These are phyloP conservation scores for Pseudocercospora cruenta DNA, from an alignment of 2,329 filamentous ascomycete species.

Conservation along the genomic window DNA sequence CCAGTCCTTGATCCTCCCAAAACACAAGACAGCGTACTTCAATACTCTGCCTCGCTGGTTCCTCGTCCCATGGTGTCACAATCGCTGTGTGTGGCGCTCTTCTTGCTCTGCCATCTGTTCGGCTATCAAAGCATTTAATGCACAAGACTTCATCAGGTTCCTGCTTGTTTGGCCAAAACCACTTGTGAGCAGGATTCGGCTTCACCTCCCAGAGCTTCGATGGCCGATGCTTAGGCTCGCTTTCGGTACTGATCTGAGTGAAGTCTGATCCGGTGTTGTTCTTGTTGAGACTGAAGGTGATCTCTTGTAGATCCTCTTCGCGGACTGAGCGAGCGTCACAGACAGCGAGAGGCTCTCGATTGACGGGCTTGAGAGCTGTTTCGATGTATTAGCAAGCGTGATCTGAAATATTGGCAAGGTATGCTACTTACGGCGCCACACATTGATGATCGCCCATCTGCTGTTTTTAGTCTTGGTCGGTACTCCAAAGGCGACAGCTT, in stretches of 20 bases:
- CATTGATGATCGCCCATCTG: slow-evolving; percentile 11
- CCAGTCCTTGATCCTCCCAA: not conserved
- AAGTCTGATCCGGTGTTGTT: not conserved
- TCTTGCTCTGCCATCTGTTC: not conserved
- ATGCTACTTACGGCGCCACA: not conserved
- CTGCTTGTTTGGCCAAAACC: not conserved
- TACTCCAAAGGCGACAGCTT: not conserved
- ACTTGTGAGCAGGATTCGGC: not conserved
- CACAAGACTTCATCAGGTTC: not conserved
- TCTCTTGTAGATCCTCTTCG: not conserved
- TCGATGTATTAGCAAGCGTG: not conserved
- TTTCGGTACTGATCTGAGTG: not conserved
- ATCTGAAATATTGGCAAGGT: not conserved
- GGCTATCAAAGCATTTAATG: not conserved
- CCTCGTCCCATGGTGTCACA: not conserved
- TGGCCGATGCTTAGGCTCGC: not conserved
- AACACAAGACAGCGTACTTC: slow-evolving; percentile 3
- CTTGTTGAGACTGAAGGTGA: not conserved
- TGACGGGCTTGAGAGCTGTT: not conserved
- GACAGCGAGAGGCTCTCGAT: not conserved
- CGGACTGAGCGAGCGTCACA: slow-evolving; percentile 6
- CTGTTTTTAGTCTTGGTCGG: not conserved
- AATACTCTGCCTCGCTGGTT: not conserved
- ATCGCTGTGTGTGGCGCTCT: not conserved
- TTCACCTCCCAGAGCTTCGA: slow-evolving; percentile 7